Percentiles rank a stretch among this genome's conserved stretches.
Evolutionary conservation across 1,284 basidiomycete species (phyloP).

Genomic region (Porogramme epimiltina): DNA sequence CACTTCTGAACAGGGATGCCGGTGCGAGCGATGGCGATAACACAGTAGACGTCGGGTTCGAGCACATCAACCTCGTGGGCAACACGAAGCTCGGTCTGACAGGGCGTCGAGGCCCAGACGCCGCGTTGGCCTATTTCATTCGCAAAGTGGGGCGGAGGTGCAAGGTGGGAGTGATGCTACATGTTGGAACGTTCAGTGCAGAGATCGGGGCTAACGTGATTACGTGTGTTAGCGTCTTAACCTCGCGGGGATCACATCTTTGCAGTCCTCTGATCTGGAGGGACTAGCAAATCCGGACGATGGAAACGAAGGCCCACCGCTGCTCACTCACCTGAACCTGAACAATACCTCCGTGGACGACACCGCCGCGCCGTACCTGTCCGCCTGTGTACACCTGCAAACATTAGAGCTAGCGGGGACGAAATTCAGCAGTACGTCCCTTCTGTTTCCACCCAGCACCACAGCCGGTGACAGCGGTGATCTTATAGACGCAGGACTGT

Average conservation of each 20-base stretch:
- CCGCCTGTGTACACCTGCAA: conserved; percentile 48
- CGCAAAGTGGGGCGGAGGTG: conserved; percentile 56
- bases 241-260: conserved; percentile 50
- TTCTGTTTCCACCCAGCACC: no score
- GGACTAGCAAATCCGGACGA: conserved; percentile 43
- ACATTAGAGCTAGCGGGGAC: conserved; percentile 59
- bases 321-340: conserved; percentile 51
- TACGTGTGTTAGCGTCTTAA: conserved; percentile 41
- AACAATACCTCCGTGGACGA: conserved; percentile 67
- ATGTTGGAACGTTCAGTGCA: no score
- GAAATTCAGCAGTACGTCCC: conserved; percentile 48
- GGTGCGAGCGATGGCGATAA: conserved; percentile 24
- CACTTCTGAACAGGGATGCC: conserved; percentile 30
- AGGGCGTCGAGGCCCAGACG: conserved; percentile 29
- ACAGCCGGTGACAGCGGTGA: no score
- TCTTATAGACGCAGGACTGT: conserved; percentile 54
- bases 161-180: conserved; percentile 44
- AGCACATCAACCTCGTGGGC: conserved; percentile 59
- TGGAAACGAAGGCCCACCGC: conserved; percentile 33
- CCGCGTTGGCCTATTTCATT: conserved; percentile 50
- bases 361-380: conserved; percentile 51
- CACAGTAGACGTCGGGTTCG: conserved; percentile 38
- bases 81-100: conserved; percentile 59
- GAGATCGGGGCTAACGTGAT: no score
- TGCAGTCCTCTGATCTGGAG: conserved; percentile 55